Base-by-base conservation (phyloP, 345 rosid genomes). In the Populus simonii region DNA sequence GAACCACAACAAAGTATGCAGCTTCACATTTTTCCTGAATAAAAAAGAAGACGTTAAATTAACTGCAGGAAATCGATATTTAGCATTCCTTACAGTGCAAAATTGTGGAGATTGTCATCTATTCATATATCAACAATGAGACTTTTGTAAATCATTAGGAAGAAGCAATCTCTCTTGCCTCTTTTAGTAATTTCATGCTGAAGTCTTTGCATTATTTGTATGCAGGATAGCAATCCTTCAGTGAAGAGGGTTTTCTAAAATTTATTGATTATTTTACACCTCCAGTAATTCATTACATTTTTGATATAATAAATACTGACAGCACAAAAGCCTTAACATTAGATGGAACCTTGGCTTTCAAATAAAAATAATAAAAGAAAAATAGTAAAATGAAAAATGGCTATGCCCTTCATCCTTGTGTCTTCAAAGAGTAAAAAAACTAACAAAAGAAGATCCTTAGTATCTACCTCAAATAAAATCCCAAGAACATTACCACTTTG, bases 1-100 rank as follows among this genome's bases (percentile, higher is more conserved):
- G 88, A 81, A 93, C 97, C 74, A 91, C 92, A 82, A 92, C 79
- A 61, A 95, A 95, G 83, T 93, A 95, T 13, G 99, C 96, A 69
- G 96, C 99, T 84, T 93, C 84, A 78, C 97, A 93, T 83, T 85
- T 89, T 77, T 84, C 88, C 96, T 94, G 84, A 71, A 77, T 10
- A 83, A 65, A 80, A 78, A 59, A 25, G 39, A 82, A 35, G 31
- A 73, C 11, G 13, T 45, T 73, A 12, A 63, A 17, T 36, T 8
- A 41, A 23, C 25, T 36, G 66, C 39, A 65, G 27, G 39, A 22
- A 47, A 68, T 16, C 2, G 10, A 67, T 62, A 31, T 49, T 35
- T n/a, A 43, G 70, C 66, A 36, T 27, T 66, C 20, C 29, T 23
- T 41, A 41, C 31, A 13, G 36, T 16, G 17, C 16, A 36, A 41